Evolutionary conservation across 257 asterid genomes (phyloP).

Genomic region (Solanum dulcamara): DNA sequence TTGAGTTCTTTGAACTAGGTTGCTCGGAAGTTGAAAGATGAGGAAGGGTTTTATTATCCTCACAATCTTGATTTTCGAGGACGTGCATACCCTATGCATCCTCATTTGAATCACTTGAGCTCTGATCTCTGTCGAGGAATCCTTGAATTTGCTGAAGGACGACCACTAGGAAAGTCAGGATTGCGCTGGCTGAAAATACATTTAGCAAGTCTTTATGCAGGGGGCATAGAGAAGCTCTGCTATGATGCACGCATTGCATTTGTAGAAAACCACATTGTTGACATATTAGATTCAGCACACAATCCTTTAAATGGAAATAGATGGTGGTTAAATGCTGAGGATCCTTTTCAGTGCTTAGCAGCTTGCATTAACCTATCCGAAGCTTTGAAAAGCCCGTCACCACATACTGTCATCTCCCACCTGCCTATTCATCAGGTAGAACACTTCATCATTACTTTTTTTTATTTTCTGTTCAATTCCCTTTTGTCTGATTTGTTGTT

Average conservation of each 20-base stretch:
- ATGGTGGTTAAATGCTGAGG: slow-evolving; percentile 96
- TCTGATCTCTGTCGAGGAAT: slow-evolving; percentile 94
- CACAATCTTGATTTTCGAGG: slow-evolving; percentile 98
- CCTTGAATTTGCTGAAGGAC: slow-evolving; percentile 95
- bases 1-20: slow-evolving; percentile 46
- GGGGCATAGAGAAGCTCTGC: slow-evolving; percentile 79
- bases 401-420: slow-evolving; percentile 74
- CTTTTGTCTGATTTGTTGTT: neutral
- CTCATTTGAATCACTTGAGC: slow-evolving; percentile 87
- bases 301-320: slow-evolving; percentile 65
- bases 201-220: slow-evolving; percentile 86
- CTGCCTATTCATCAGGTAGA: slow-evolving; percentile 88
- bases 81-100: slow-evolving; percentile 99
- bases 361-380: slow-evolving; percentile 83
- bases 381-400: slow-evolving; percentile 76
- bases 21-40: slow-evolving; percentile 88
- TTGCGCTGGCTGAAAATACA: slow-evolving; percentile 82
- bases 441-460: neutral
- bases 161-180: slow-evolving; percentile 78
- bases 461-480: neutral
- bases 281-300: slow-evolving; percentile 82
- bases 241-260: slow-evolving; percentile 75
- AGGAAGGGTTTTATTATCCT: slow-evolving; percentile 92
- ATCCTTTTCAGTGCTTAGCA: slow-evolving; percentile 94
- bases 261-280: slow-evolving; percentile 63